Conservation (phyloP, 768 basidiomycete species). For the Nevesoporus exiguus region DNA sequence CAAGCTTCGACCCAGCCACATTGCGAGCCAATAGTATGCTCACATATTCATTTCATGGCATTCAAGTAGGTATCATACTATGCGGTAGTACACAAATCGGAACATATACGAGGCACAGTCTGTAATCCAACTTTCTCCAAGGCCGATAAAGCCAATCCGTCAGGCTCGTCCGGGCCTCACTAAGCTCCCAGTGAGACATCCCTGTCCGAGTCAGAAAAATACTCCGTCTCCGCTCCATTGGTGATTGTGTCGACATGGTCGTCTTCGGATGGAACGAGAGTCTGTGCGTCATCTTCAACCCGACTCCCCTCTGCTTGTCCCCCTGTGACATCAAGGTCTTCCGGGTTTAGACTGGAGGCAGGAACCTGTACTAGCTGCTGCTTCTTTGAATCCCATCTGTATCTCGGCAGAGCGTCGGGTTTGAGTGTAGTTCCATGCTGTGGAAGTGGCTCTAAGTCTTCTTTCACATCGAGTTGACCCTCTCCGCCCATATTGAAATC, state of each 20-base stretch:
- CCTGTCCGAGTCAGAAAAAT: slow-evolving; percentile 3
- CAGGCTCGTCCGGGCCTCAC: not conserved
- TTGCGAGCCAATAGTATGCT: too few relatives aligned
- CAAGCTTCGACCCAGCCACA: not conserved
- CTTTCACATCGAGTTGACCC: not conserved
- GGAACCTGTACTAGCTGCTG: not conserved
- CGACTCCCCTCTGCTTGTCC: not conserved
- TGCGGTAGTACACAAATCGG: too few relatives aligned
- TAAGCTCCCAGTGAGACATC: not conserved
- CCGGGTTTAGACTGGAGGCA: not conserved
- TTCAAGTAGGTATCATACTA: not conserved
- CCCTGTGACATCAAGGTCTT: not conserved
- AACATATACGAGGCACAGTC: too few relatives aligned
- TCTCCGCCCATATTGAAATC: too few relatives aligned
- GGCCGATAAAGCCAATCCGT: not conserved
- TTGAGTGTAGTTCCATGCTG: not conserved
- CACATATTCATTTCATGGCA: too few relatives aligned
- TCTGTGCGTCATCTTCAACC: slow-evolving; percentile 12
- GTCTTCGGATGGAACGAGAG: slow-evolving; percentile 15
- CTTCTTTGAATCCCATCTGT: slow-evolving; percentile 10
- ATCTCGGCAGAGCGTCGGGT: not conserved
- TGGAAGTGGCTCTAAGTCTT: not conserved
- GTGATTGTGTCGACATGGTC: not conserved
- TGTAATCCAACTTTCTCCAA: not conserved
- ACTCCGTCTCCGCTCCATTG: not conserved